Evolutionary conservation across 1,139 yeast species (phyloP).

Genomic region (Suhomyces guaymorum): DNA sequence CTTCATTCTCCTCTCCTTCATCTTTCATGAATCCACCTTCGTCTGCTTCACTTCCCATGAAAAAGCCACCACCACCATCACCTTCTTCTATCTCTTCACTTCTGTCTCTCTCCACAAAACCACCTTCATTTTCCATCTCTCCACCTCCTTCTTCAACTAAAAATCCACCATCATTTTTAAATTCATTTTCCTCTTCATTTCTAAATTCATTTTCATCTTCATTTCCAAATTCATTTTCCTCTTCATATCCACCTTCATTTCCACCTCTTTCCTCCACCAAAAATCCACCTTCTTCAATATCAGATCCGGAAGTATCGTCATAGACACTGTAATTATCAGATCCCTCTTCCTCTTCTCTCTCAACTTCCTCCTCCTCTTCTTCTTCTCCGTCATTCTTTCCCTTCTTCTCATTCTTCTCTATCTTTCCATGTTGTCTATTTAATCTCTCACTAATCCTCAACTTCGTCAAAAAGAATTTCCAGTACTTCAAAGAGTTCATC

Average conservation of each 20-base stretch:
- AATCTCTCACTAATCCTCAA: slow-evolving; percentile 71
- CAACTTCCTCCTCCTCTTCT: neutral
- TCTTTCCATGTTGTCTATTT: slow-evolving; percentile 63
- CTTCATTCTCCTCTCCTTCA: slow-evolving; percentile 4
- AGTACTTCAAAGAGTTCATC: slow-evolving; percentile 58
- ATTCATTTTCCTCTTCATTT: too few relatives aligned
- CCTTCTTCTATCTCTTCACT: too few relatives aligned
- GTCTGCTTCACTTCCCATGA: too few relatives aligned
- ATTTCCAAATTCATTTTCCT: too few relatives aligned
- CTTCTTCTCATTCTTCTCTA: slow-evolving; percentile 22
- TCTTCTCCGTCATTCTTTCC: neutral
- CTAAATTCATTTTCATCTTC: too few relatives aligned
- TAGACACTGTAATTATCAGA: slow-evolving; percentile 14
- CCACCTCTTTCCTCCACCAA: slow-evolving; percentile 4
- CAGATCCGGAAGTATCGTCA: slow-evolving; percentile 14
- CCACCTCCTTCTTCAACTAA: too few relatives aligned
- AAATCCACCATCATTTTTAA: too few relatives aligned
- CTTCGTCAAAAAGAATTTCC: slow-evolving; percentile 75
- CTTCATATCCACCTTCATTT: too few relatives aligned
- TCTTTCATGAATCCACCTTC: slow-evolving; percentile 16
- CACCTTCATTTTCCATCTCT: too few relatives aligned
- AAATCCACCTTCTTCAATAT: slow-evolving; percentile 15
- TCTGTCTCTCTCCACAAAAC: too few relatives aligned
- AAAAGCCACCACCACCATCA: too few relatives aligned
- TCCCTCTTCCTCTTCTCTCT: slow-evolving; percentile 2